These are phyloP conservation scores for Pseudopithomyces chartarum DNA, from an alignment of 2,329 filamentous ascomycete genomes.

Conservation along the genomic window DNA sequence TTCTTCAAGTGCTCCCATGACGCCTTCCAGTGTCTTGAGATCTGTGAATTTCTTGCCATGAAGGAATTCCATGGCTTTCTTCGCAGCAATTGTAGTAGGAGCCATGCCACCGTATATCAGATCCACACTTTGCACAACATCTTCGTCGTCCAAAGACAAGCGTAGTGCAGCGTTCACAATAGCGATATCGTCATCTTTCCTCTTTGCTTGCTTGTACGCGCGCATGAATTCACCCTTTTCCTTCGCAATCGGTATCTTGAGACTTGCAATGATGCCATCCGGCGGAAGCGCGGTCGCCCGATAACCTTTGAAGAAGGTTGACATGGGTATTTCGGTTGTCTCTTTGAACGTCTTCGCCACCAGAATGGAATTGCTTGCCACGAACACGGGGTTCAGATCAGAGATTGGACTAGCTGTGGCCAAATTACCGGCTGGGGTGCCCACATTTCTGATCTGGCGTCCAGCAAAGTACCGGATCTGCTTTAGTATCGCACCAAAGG, in stretches of 20 bases:
- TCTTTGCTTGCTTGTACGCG: constrained; percentile 94
- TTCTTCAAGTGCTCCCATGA: constrained; percentile 84
- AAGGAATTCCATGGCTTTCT: constrained; percentile 74
- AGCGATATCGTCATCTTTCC: constrained; percentile 97
- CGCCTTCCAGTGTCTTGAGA: constrained; percentile 81
- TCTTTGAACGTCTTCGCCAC: constrained; percentile 76
- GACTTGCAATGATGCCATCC: constrained; percentile 82
- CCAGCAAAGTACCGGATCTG: constrained; percentile 95
- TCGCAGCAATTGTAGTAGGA: constrained; percentile 85
- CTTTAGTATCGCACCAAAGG: constrained; percentile 90
- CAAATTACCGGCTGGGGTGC: constrained; percentile 91
- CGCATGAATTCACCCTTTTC: constrained; percentile 81
- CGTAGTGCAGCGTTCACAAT: constrained; percentile 90
- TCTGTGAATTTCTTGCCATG: constrained; percentile 80
- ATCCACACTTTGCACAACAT: constrained; percentile 74
- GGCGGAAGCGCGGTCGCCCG: constrained; percentile 78
- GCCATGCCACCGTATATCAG: constrained; percentile 97
- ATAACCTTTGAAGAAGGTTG: constrained; percentile 90
- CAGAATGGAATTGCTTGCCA: constrained; percentile 81
- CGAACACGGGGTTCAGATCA: constrained; percentile 91
- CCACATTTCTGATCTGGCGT: constrained; percentile 95
- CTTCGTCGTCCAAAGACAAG: constrained; percentile 70
- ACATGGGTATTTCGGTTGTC: constrained; percentile 87
- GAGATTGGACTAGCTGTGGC: constrained; percentile 96
- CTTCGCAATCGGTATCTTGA: constrained; percentile 79